Evolutionary conservation across 169 alveolate species (phyloP), one percentile per base, ranked within the genome.

Genomic region (Theileria luwenshuni): DNA sequence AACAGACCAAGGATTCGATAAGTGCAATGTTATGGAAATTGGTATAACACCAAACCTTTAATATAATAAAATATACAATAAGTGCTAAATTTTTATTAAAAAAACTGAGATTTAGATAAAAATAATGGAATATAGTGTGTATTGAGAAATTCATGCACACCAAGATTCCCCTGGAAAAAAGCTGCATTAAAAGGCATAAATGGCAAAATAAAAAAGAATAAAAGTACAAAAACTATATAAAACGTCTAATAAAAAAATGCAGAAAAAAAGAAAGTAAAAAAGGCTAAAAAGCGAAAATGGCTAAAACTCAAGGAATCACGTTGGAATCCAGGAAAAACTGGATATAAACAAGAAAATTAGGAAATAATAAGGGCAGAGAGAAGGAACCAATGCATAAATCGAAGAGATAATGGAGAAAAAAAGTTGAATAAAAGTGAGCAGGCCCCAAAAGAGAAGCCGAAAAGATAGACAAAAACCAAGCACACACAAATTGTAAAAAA

Each of bases 41-140:
- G 89, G 89, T 32, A 49, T 65, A 19, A 74, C 68, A 51, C 89
- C 89, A 41, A 41, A 28, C 17, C 25, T 65, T 38, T 60, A 60
- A 60, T 60, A 17, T 17, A n/a, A n/a, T n/a, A n/a, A n/a, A n/a
- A n/a, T n/a, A n/a, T n/a, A n/a, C n/a, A n/a, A n/a, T n/a, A n/a
- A n/a, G n/a, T n/a, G n/a, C n/a, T n/a, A n/a, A n/a, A n/a, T n/a
- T n/a, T n/a, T n/a, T n/a, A n/a, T n/a, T n/a, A n/a, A n/a, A n/a
- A n/a, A n/a, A n/a, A n/a, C n/a, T n/a, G n/a, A n/a, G n/a, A n/a
- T n/a, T n/a, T n/a, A n/a, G n/a, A n/a, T n/a, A n/a, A n/a, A n/a
- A n/a, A n/a, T n/a, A n/a, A n/a, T n/a, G n/a, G n/a, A n/a, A n/a
- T n/a, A n/a, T n/a, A n/a, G n/a, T n/a, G n/a, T n/a, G n/a, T n/a